Percentiles rank a stretch among this genome's conserved stretches.
These are phyloP conservation scores for Medicago ruthenica DNA, from an alignment of 306 rosid genomes.

Conservation along the genomic window DNA sequence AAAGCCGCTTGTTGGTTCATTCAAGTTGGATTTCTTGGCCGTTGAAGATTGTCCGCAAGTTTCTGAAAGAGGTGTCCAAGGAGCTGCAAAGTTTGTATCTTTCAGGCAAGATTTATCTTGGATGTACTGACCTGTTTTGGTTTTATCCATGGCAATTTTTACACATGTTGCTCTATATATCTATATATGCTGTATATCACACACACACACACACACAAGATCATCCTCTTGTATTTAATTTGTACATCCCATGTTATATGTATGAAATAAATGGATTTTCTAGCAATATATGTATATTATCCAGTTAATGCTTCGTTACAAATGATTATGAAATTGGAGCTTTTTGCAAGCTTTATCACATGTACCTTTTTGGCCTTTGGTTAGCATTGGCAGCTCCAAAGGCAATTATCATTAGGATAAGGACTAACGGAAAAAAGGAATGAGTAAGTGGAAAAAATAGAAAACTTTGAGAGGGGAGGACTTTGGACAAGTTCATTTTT, in stretches of 20 bases:
- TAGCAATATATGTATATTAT: not conserved
- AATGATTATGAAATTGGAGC: not conserved
- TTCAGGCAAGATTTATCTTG: constrained; percentile 89
- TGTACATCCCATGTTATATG: constrained; percentile 24
- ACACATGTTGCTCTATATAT: constrained; percentile 19
- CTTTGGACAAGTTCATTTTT: too few relatives aligned
- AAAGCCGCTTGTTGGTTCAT: constrained; percentile 74
- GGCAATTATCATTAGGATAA: too few relatives aligned
- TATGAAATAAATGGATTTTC: constrained; percentile 11
- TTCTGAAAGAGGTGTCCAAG: constrained; percentile 78
- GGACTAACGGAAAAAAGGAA: too few relatives aligned
- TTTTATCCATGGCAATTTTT: not conserved
- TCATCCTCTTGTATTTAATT: constrained; percentile 27
- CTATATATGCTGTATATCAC: constrained; percentile 16
- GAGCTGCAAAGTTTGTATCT: constrained; percentile 71
- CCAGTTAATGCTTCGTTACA: not conserved
- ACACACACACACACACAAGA: not conserved
- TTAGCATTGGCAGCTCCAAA: too few relatives aligned
- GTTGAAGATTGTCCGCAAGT: constrained; percentile 90
- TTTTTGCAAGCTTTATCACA: not conserved
- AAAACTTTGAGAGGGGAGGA: too few relatives aligned
- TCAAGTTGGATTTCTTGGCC: constrained; percentile 67
- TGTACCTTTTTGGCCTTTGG: too few relatives aligned
- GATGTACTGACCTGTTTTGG: constrained; percentile 65
- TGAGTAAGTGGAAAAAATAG: too few relatives aligned